phyloP scores from a whole-genome alignment of 177 flowering plant genomes.

The Vitis hybrid region DNA sequence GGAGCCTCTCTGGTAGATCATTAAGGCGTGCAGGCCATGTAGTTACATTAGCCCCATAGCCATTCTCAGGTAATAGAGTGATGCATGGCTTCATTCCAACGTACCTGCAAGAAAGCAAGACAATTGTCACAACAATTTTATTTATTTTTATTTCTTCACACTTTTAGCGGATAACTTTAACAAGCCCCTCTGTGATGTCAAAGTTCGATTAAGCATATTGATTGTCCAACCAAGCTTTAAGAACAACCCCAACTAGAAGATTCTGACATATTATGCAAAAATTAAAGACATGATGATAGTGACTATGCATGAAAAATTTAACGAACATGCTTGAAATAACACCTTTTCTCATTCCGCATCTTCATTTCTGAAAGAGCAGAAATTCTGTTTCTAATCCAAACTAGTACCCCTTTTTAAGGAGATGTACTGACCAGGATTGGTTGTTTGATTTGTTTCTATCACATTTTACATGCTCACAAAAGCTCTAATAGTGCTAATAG shows the following conservation, averaged over 20 bases:
- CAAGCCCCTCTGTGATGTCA: too few species aligned
- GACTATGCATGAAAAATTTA: neutral
- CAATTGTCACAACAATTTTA: neutral
- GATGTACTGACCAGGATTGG: neutral
- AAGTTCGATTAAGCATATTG: neutral
- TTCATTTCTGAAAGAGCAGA: neutral
- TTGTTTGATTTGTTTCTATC: neutral
- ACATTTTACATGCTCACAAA: neutral
- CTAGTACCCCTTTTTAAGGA: neutral
- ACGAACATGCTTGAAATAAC: neutral
- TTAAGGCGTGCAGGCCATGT: slow-evolving; percentile 86
- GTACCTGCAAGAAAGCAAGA: slow-evolving; percentile 52
- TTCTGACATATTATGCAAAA: neutral
- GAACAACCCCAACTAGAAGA: neutral
- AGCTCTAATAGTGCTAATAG: neutral
- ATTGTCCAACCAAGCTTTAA: neutral
- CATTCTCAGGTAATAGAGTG: slow-evolving; percentile 77
- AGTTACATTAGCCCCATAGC: slow-evolving; percentile 68
- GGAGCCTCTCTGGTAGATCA: slow-evolving; percentile 83
- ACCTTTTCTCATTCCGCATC: neutral
- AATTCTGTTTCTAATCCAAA: neutral
- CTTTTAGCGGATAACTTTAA: neutral
- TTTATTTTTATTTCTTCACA: too few species aligned
- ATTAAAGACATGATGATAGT: neutral
- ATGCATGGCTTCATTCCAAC: slow-evolving; percentile 76